Evolutionary conservation across 495 filamentous ascomycete species (phyloP).

Genomic region (Neurospora sp.): DNA sequence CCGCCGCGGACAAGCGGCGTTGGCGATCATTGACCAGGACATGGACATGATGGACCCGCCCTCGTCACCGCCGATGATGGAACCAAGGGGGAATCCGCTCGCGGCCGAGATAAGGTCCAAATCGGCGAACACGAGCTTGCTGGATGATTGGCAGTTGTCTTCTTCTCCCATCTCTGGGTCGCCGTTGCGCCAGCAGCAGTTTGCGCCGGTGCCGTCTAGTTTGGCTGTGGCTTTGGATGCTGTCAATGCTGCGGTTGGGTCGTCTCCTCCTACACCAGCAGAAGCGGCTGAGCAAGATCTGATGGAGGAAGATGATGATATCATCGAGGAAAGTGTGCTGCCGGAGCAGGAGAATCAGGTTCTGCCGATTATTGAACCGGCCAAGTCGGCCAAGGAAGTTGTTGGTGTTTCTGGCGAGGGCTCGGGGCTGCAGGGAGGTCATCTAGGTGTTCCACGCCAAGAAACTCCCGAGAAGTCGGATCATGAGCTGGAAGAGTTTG

Average conservation of each 20-base stretch:
- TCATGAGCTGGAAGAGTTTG: conserved; percentile 23
- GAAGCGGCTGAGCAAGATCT: conserved; percentile 1
- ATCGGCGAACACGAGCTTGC: conserved; percentile 25
- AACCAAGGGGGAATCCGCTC: conserved; percentile 40
- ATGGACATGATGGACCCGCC: conserved; percentile 37
- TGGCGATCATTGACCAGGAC: conserved; percentile 30
- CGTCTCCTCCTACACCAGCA: background rate
- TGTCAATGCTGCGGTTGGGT: background rate
- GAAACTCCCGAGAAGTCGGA: conserved; percentile 28
- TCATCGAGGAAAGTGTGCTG: conserved; percentile 18
- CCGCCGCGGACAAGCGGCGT: conserved; percentile 31
- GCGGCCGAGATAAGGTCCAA: conserved; percentile 36
- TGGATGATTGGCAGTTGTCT: conserved; percentile 37
- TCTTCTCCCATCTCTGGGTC: conserved; percentile 39
- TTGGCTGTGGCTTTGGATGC: background rate
- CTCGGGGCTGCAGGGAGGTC: background rate
- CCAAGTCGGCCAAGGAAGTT: background rate
- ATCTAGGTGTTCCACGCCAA: background rate
- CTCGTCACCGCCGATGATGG: conserved; percentile 40
- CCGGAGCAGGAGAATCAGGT: background rate
- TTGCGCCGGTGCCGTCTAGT: background rate
- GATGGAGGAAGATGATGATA: conserved; percentile 10
- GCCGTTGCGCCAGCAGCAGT: conserved; percentile 10
- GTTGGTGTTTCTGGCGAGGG: background rate
- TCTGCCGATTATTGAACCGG: background rate